These are phyloP conservation scores for Gossypium bickii DNA, from an alignment of 345 rosid genomes.

Conservation along the genomic window DNA sequence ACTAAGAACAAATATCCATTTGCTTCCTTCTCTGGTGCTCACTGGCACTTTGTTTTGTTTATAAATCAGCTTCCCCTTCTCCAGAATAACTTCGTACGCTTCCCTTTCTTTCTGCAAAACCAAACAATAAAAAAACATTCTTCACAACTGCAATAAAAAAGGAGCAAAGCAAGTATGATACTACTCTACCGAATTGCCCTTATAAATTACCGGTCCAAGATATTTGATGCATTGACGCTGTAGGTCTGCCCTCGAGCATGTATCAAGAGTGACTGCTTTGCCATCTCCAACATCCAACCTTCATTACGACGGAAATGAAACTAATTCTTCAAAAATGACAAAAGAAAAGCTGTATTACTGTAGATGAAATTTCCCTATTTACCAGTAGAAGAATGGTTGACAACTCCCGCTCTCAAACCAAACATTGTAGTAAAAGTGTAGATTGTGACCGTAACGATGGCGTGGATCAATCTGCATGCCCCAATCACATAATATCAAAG, in stretches of 20 bases:
- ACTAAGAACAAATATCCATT: constrained; percentile 76
- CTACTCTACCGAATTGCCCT: constrained; percentile 2
- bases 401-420: constrained; percentile 56
- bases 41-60: constrained; percentile 31
- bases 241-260: constrained; percentile 47
- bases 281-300: constrained; percentile 89
- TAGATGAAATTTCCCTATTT: not conserved
- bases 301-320: constrained; percentile 18
- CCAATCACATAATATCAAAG: not conserved
- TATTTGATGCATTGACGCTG: constrained; percentile 67
- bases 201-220: constrained; percentile 59
- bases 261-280: constrained; percentile 46
- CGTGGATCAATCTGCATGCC: constrained; percentile 64
- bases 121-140: not conserved
- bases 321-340: too few species aligned
- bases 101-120: constrained; percentile 56
- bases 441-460: constrained; percentile 81
- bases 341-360: not conserved
- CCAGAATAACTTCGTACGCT: constrained; percentile 51
- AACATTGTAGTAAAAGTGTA: constrained; percentile 57
- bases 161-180: not conserved
- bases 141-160: not conserved
- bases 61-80: constrained; percentile 49
- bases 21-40: constrained; percentile 46
- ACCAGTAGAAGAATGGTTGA: constrained; percentile 82